Evolutionary conservation across 1,139 yeast species (phyloP), one percentile per base, ranked within the genome.

Genomic region (Candida gigantensis): DNA sequence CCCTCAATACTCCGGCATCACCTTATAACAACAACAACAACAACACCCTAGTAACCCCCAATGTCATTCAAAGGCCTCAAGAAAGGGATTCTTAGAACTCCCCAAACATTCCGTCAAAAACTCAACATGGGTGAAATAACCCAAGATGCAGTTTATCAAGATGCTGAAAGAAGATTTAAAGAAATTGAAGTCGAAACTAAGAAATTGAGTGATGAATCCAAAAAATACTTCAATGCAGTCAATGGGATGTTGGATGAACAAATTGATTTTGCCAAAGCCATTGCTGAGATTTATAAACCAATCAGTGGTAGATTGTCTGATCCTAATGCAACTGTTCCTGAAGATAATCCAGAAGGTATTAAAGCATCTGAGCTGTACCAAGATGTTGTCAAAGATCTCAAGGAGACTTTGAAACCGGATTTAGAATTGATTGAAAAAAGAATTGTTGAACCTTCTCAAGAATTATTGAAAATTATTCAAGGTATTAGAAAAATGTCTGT

Each of bases 51-150:
- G 11, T n/a, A n/a, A 7, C 9, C 3, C n/a, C 11, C 27, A 9
- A 89, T 90, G 97, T 84, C 95, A 62, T 88, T 94, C 71, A 92
- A 90, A 62, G 98, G 98, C 35, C 69, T 92, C 53, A 86, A 86
- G 47, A 92, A 89, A 67, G 81, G 95, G 20, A 72, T 89, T 45
- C 80, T 80, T 33, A 75, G 98, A 67, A 95, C 96, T 3, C 94
- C 94, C 21, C 92, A 84, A 58, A 77, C 72, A 44, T 71, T 84
- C 53, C 81, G 90, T 49, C 88, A 81, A 57, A 85, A 84, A 68
- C 58, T 85, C 60, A 81, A 85, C 60, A 84, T 84, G 90, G 97
- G 96, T 27, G 85, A 83, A 35, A 72, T 77, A 37, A 87, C 96
- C 35, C 74, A 70, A 37, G 99, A 92, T 57, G 79, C 96, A 0